Percentiles rank a stretch among this genome's conserved stretches.
Conservation (phyloP, 371 early-diverging fungal species). For the Scutellospora calospora region DNA sequence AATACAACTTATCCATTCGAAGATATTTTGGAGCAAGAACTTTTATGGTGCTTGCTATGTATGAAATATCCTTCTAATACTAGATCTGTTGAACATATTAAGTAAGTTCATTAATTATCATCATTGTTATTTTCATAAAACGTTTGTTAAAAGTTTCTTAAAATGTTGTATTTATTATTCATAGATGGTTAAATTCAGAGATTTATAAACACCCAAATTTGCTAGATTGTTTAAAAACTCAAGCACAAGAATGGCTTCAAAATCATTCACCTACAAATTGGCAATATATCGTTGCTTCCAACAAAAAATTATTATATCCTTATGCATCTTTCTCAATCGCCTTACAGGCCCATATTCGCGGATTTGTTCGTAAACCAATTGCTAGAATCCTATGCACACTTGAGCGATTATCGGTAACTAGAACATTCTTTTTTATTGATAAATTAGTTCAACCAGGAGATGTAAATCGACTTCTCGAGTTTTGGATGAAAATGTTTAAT, state of each 20-base stretch:
- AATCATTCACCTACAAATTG: slow-evolving; percentile 19
- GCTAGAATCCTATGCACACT: slow-evolving; percentile 40
- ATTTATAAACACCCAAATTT: slow-evolving; percentile 16
- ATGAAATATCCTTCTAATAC: slow-evolving; percentile 32
- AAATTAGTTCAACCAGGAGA: background rate
- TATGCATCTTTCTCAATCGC: slow-evolving; percentile 39
- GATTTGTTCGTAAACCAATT: slow-evolving; percentile 33
- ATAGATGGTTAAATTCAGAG: slow-evolving; percentile 28
- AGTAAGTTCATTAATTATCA: background rate
- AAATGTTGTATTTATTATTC: background rate
- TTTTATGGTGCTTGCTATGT: slow-evolving; percentile 45
- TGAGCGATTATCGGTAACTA: slow-evolving; percentile 18
- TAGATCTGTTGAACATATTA: slow-evolving; percentile 32
- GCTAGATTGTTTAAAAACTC: background rate
- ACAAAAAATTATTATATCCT: slow-evolving; percentile 41
- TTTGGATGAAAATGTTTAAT: slow-evolving; percentile 40
- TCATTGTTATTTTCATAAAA: background rate
- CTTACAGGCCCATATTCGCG: slow-evolving; percentile 33
- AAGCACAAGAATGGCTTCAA: slow-evolving; percentile 23
- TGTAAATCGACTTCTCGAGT: background rate
- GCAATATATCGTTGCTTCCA: slow-evolving; percentile 40
- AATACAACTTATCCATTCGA: slow-evolving; percentile 39
- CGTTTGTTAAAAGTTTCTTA: background rate
- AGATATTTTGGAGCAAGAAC: slow-evolving; percentile 39
- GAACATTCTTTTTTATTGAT: slow-evolving; percentile 27